Conservation (phyloP, 225 moss, liverwort and hornwort genomes). For the Straminergon stramineum region DNA sequence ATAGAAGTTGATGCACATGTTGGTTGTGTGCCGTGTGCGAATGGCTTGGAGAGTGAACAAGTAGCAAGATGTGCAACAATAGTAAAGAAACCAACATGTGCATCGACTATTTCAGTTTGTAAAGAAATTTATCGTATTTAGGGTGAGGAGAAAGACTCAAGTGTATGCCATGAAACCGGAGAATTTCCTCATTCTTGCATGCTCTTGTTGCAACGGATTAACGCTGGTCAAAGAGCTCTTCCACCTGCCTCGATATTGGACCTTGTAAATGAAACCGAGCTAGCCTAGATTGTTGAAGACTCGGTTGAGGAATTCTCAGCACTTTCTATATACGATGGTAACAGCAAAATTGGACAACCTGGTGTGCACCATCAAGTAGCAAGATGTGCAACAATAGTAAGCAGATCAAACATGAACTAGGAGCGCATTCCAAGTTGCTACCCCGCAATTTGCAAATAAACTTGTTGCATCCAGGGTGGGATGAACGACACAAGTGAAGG, state of each 20-base stretch:
- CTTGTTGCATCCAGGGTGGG: background rate
- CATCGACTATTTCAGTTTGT: too few species aligned
- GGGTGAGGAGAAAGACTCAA: background rate
- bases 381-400: background rate
- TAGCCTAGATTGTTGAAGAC: background rate
- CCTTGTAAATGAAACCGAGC: background rate
- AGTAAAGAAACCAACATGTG: too few species aligned
- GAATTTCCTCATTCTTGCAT: background rate
- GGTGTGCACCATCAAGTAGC: background rate
- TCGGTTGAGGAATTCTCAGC: background rate
- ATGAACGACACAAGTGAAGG: background rate
- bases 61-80: too few species aligned
- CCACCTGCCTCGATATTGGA: background rate
- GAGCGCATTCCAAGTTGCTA: background rate
- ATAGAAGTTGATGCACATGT: background rate
- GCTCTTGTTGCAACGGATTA: background rate
- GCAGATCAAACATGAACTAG: background rate
- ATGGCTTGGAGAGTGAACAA: background rate
- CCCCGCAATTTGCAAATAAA: background rate
- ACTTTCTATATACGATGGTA: background rate
- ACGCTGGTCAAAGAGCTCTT: background rate
- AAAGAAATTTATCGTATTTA: background rate
- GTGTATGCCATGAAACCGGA: background rate
- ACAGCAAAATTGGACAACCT: background rate
- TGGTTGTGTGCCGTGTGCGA: background rate